Conservation (phyloP, 2,329 filamentous ascomycete species). For the Colletotrichum destructivum region DNA sequence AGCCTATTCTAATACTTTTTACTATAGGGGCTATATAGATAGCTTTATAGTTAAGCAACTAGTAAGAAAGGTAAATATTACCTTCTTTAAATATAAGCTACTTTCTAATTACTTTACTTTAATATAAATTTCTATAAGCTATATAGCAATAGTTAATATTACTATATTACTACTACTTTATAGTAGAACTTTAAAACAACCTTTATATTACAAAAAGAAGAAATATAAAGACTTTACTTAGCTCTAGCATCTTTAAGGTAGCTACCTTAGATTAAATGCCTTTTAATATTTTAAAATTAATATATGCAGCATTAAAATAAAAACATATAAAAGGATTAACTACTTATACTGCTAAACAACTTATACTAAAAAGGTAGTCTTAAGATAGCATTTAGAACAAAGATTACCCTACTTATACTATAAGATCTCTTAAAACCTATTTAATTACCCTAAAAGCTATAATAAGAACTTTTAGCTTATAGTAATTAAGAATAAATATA, state of each 20-base stretch:
- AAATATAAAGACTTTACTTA: not conserved
- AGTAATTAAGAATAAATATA: not conserved
- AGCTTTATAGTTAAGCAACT: not conserved
- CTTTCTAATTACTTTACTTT: not conserved
- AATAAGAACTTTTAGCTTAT: not conserved
- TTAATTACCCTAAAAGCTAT: not conserved
- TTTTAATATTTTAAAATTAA: not conserved
- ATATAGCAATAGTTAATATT: not conserved
- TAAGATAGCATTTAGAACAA: not conserved
- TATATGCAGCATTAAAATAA: not conserved
- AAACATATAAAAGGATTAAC: not conserved
- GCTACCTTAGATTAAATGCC: rapidly evolving
- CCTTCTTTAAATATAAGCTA: not conserved
- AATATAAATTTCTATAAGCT: not conserved
- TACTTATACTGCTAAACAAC: not conserved
- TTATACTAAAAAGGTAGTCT: not conserved
- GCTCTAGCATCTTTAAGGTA: not conserved
- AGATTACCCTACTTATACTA: not conserved
- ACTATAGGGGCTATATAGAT: not conserved
- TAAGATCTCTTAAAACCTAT: not conserved
- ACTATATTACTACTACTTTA: not conserved
- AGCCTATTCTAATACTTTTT: too few relatives aligned
- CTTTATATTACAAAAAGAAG: too few relatives aligned
- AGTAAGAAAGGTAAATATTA: not conserved
- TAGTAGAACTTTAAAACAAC: too few relatives aligned